Evolutionary conservation across 164 flowering plant genomes (phyloP).

Genomic region (Platanus orientalis): DNA sequence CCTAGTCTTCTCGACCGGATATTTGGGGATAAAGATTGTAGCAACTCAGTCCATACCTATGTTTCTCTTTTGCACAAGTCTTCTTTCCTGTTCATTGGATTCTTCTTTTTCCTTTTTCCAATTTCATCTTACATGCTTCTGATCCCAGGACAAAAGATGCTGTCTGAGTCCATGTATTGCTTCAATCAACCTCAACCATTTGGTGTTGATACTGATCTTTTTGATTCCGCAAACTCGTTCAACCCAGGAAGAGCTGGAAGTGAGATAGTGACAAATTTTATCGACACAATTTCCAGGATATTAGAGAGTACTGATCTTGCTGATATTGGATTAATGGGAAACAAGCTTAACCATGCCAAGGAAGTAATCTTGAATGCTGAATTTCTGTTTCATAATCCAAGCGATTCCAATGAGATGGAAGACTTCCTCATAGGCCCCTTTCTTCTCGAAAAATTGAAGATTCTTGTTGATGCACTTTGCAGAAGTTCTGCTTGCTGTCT

Average conservation of each 20-base stretch:
- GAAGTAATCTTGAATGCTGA: constrained; percentile 54
- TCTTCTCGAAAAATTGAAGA: constrained; percentile 48
- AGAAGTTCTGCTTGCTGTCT: constrained; percentile 12
- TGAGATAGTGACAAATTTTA: constrained; percentile 19
- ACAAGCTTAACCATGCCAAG: constrained; percentile 36
- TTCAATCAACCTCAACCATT: constrained; percentile 17
- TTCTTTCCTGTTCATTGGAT: background rate
- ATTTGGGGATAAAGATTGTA: background rate
- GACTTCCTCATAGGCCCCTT: constrained; percentile 27
- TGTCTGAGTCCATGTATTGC: constrained; percentile 27
- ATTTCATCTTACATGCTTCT: constrained; percentile 13
- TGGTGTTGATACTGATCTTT: constrained; percentile 33
- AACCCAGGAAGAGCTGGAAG: constrained; percentile 10
- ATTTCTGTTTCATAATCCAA: constrained; percentile 35
- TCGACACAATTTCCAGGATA: constrained; percentile 26
- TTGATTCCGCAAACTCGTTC: constrained; percentile 48
- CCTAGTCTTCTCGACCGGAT: background rate
- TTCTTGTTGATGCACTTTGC: constrained; percentile 33
- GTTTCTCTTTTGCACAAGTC: background rate
- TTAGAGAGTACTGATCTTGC: constrained; percentile 21
- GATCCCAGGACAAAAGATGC: constrained; percentile 35
- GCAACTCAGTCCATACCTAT: background rate
- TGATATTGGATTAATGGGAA: constrained; percentile 30
- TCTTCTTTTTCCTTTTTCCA: background rate
- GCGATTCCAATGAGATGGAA: constrained; percentile 11